Evolutionary conservation across 2,329 filamentous ascomycete genomes (phyloP), one percentile per base, ranked within the genome.

Genomic region (Colletotrichum cordylinicola): DNA sequence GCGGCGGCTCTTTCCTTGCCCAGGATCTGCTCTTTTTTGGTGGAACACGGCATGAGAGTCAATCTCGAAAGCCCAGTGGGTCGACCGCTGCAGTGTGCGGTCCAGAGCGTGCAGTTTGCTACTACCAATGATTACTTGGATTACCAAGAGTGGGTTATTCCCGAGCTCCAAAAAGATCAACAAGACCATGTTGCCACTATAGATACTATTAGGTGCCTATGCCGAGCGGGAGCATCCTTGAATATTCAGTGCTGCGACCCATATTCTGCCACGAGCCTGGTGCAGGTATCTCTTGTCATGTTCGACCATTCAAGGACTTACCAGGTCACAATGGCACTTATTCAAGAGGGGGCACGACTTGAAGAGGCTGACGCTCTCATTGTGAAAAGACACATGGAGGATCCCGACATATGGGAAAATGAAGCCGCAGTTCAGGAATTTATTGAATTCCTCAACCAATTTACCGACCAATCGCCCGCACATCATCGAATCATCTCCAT

Each of bases 391-490:
- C 16, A 5, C 0, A 55, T 55, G 8, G 18, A 52, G 6, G 18
- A 52, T 2, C 48, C 39, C 10, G 16, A 24, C 5, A 4, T 15
- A 31, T 6, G 6, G 35, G 13, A 18, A 60, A 16, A 52, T 15
- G 6, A 43, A 18, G 9, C 4, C 6, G n/a, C 21, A 21, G 2
- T 67, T n/a, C 16, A 15, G 9, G 6, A 13, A 15, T 55, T 67
- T 24, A 5, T 67, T 10, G 2, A 27, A 15, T 7, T 55, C 3
- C 64, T 67, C 3, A 21, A 18, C 7, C 9, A 12, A 2, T 9
- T 4, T 8, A 4, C 6, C n/a, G 0, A n/a, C 12, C 27, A 16
- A 4, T 37, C n/a, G 0, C 0, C 29, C 2, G 18, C 7, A 3
- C 0, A 68, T 18, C 48, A 6, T 29, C n/a, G 15, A 16, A 3